phyloP scores from a whole-genome alignment of 2,329 filamentous ascomycete genomes.

The Metarhizium humberi region DNA sequence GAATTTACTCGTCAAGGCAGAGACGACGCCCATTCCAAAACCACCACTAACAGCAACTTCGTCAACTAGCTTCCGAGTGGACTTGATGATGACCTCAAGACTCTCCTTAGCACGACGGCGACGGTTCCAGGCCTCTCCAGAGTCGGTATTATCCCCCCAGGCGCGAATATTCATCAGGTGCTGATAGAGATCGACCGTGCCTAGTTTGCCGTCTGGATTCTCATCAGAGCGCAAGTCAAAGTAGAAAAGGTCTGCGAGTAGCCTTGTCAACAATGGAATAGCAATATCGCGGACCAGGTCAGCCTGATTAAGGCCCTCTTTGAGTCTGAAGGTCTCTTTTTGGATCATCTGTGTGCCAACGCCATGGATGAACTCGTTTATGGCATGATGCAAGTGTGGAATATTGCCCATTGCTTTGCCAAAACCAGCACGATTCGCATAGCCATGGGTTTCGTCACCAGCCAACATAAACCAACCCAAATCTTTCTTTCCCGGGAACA shows the following conservation, averaged over 20 bases:
- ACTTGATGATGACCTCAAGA: slow-evolving; percentile 24
- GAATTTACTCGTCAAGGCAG: slow-evolving; percentile 9
- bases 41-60: slow-evolving; percentile 23
- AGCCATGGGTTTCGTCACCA: slow-evolving; percentile 23
- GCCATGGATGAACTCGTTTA: slow-evolving; percentile 22
- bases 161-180: slow-evolving; percentile 32
- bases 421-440: slow-evolving; percentile 20
- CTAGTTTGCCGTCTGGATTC: slow-evolving; percentile 39
- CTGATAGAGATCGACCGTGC: slow-evolving; percentile 30
- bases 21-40: slow-evolving; percentile 18
- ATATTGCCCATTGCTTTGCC: slow-evolving; percentile 23
- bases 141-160: slow-evolving; percentile 38
- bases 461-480: slow-evolving; percentile 29
- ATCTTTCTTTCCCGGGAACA: slow-evolving; percentile 25
- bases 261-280: slow-evolving; percentile 46
- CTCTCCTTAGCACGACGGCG: slow-evolving; percentile 32
- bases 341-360: slow-evolving; percentile 30
- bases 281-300: slow-evolving; percentile 43
- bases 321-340: slow-evolving; percentile 26
- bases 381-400: slow-evolving; percentile 19
- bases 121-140: slow-evolving; percentile 35
- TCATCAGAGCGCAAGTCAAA: slow-evolving; percentile 47
- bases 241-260: slow-evolving; percentile 48
- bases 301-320: slow-evolving; percentile 27
- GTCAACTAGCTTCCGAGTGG: slow-evolving; percentile 29